Evolutionary conservation across 495 filamentous ascomycete species (phyloP), one percentile per base, ranked within the genome.

Genomic region (Xylaria venustula): DNA sequence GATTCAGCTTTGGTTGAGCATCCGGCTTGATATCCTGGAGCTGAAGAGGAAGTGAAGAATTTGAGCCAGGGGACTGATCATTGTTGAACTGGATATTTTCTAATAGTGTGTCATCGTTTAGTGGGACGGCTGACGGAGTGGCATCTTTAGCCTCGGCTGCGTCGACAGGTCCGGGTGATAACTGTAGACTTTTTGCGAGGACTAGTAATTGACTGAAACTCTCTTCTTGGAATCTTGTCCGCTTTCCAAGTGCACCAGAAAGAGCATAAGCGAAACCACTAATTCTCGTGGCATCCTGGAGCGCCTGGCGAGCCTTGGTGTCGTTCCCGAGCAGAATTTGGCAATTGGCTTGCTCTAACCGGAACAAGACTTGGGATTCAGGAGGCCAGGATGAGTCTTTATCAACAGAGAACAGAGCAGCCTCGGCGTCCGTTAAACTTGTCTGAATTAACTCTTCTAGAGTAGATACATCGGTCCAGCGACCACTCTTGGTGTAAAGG

Each of bases 81-180:
- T 88, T 81, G 0, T 85, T 77, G 67, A 98, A 99, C 7, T 87
- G 81, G 49, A 98, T 90, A 5, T 84, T 82, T 71, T 99, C 95
- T 23, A 98, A 75, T 7, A 99, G 79, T 0, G 94, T 99, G 72
- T 99, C 94, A 65, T 98, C 92, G 66, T 97, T 91, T 19, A 98
- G 73, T 42, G 87, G 82, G 12, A 97, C 72, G 9, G 87, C 83
- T 66, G 82, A 80, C 1, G 93, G 92, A 28, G 76, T 71, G 0
- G 60, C 71, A 19, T 64, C 61, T 2, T 32, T 66, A 3, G 17
- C 34, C 1, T 61, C 48, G 5, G 62, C 22, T 25, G 25, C 42
- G 17, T 41, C 48, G 4, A 25, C 6, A 37, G 32, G 14, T 11
- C 41, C 50, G 1, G 54, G 8, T 45, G 54, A 53, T 14, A 62